Conservation (phyloP, 2,329 filamentous ascomycete species). For the Colletotrichum tofieldiae region DNA sequence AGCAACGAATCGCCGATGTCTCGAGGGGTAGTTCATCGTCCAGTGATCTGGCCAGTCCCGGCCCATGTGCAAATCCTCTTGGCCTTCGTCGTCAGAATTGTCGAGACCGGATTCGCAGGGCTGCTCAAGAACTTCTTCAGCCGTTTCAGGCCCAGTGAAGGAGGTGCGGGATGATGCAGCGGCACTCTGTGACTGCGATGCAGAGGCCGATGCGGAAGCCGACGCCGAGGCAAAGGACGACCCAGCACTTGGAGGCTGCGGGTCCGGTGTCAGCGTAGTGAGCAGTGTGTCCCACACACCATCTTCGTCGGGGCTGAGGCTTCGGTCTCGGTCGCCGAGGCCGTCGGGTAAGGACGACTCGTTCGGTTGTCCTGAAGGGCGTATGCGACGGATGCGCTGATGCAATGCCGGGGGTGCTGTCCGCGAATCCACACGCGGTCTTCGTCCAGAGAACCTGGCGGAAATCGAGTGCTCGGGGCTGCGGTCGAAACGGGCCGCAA, state of each 20-base stretch:
- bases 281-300: conserved; percentile 85
- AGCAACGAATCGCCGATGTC: conserved; percentile 40
- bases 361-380: conserved; percentile 18
- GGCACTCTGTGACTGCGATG: conserved; percentile 57
- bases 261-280: conserved; percentile 85
- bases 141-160: conserved; percentile 58
- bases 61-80: conserved; percentile 43
- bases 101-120: conserved; percentile 69
- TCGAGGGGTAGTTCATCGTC: conserved; percentile 42
- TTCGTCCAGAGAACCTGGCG: conserved; percentile 16
- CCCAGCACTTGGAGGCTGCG: conserved; percentile 82
- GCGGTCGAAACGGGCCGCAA: conserved; percentile 44
- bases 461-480: conserved; percentile 39
- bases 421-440: conserved; percentile 5
- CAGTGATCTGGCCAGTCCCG: conserved; percentile 36
- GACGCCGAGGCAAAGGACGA: conserved; percentile 85
- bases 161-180: conserved; percentile 64
- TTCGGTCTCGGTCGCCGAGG: conserved; percentile 87
- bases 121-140: conserved; percentile 57
- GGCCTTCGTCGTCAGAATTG: conserved; percentile 68
- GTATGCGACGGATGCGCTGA: conserved; percentile 12
- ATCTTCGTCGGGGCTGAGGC: conserved; percentile 80
- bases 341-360: conserved; percentile 69
- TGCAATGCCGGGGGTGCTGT: neutral
- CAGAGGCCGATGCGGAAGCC: conserved; percentile 63